phyloP scores from a whole-genome alignment of 1,284 basidiomycete species.

The Moesziomyces globuligerus region DNA sequence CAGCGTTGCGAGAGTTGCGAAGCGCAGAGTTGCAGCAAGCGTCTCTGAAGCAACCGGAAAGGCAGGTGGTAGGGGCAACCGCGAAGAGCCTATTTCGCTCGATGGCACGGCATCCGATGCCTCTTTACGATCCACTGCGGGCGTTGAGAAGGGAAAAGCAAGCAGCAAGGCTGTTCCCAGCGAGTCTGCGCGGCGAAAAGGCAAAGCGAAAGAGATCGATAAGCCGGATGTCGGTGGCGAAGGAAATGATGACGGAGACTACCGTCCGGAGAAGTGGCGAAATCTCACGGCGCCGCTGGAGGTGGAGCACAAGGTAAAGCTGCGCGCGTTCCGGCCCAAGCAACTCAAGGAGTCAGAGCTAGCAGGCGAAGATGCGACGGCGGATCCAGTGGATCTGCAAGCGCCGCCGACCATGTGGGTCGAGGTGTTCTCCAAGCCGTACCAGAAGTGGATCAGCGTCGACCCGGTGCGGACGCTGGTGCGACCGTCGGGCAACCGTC shows the following conservation, averaged over 20 bases:
- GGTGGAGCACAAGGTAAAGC: slow-evolving; percentile 49
- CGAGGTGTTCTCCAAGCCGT: slow-evolving; percentile 92
- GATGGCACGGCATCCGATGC: slow-evolving; percentile 28
- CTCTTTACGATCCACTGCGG: slow-evolving; percentile 13
- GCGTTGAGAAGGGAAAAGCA: background rate
- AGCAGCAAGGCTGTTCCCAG: background rate
- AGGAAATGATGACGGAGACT: slow-evolving; percentile 28
- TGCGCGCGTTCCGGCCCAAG: slow-evolving; percentile 45
- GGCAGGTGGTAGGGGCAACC: slow-evolving; percentile 8
- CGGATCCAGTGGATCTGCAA: slow-evolving; percentile 65
- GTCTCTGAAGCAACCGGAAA: slow-evolving; percentile 7
- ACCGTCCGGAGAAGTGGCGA: slow-evolving; percentile 52
- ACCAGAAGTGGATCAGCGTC: slow-evolving; percentile 90
- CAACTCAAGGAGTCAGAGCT: slow-evolving; percentile 50
- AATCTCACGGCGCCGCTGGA: slow-evolving; percentile 45
- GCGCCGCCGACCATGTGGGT: slow-evolving; percentile 95
- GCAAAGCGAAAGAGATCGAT: slow-evolving; percentile 28
- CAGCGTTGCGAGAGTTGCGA: slow-evolving; percentile 5
- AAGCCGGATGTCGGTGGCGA: slow-evolving; percentile 1
- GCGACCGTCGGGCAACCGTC: slow-evolving; percentile 53
- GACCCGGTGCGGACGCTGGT: slow-evolving; percentile 79
- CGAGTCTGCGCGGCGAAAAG: slow-evolving; percentile 17
- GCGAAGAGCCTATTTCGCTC: slow-evolving; percentile 15
- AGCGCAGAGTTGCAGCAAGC: slow-evolving; percentile 18
- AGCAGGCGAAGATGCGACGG: slow-evolving; percentile 34